Evolutionary conservation across 495 filamentous ascomycete genomes (phyloP).

Genomic region (Neurospora sp.): DNA sequence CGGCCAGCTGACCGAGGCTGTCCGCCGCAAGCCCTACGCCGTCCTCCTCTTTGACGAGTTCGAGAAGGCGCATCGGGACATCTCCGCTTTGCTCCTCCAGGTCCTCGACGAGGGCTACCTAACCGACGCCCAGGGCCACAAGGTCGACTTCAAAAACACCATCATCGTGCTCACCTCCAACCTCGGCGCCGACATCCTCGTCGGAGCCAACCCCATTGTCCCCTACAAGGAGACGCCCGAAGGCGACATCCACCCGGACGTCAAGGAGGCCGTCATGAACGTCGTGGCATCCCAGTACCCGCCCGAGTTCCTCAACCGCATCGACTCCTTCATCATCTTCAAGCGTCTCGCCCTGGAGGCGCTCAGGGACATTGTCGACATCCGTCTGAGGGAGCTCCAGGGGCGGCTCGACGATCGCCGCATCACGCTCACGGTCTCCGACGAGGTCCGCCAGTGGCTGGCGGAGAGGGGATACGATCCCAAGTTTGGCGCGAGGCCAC

Average conservation of each 20-base stretch:
- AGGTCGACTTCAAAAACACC: constrained; percentile 91
- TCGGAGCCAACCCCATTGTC: constrained; percentile 46
- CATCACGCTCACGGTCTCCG: constrained; percentile 62
- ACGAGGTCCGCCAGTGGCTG: constrained; percentile 72
- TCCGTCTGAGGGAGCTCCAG: constrained; percentile 78
- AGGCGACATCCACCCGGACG: constrained; percentile 55
- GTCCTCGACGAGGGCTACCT: constrained; percentile 95
- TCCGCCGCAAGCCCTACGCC: constrained; percentile 90
- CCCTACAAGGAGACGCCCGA: constrained; percentile 45
- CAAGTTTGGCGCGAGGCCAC: constrained; percentile 81
- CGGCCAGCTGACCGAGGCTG: constrained; percentile 91
- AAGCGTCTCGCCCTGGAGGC: constrained; percentile 67
- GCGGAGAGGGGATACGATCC: constrained; percentile 84
- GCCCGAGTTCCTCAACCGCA: constrained; percentile 91
- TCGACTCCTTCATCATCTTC: constrained; percentile 97
- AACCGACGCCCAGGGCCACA: constrained; percentile 90
- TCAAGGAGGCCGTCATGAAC: constrained; percentile 76
- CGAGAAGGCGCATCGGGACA: constrained; percentile 93
- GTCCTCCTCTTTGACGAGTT: constrained; percentile 95
- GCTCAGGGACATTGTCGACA: constrained; percentile 87
- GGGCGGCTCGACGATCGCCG: constrained; percentile 73
- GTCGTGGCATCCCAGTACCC: constrained; percentile 70
- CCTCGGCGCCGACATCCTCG: constrained; percentile 67
- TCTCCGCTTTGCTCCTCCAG: constrained; percentile 85
- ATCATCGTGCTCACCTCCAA: constrained; percentile 95